phyloP scores from a whole-genome alignment of 345 rosid genomes.

The Carallia brachiata region DNA sequence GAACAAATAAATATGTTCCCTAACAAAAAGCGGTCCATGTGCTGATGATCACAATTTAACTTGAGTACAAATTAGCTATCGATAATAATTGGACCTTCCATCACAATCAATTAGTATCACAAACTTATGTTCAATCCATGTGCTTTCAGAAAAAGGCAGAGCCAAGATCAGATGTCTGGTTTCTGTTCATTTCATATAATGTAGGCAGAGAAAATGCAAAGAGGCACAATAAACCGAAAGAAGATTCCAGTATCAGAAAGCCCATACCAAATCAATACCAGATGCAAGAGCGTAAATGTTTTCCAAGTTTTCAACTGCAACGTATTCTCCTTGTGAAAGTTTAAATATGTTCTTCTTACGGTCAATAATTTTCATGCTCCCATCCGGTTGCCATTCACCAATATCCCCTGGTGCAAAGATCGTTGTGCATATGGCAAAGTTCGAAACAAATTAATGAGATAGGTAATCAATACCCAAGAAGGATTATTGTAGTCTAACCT shows the following conservation, averaged over 20 bases:
- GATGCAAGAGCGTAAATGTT: conserved; percentile 63
- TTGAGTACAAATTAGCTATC: no score
- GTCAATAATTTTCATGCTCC: conserved; percentile 90
- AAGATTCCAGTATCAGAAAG: neutral
- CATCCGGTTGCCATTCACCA: conserved; percentile 98
- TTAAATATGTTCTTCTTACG: conserved; percentile 94
- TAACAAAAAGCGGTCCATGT: no score
- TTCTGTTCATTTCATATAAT: no score
- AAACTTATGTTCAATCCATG: no score
- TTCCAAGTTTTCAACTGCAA: conserved; percentile 96
- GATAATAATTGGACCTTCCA: no score
- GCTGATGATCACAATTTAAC: no score
- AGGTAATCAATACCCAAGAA: neutral
- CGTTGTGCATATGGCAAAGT: conserved; percentile 1
- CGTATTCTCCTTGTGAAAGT: conserved; percentile 98
- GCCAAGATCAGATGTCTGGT: no score
- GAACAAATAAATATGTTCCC: no score
- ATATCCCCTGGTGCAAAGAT: conserved; percentile 62
- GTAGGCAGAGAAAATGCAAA: neutral
- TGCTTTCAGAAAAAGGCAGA: no score
- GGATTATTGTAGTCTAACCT: conserved; percentile 37
- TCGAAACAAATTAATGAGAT: neutral
- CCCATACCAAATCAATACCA: conserved; percentile 67
- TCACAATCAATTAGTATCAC: no score
- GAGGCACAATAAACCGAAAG: neutral